phyloP scores from a whole-genome alignment of 768 basidiomycete species.

The Pleurotus tuber-regium region DNA sequence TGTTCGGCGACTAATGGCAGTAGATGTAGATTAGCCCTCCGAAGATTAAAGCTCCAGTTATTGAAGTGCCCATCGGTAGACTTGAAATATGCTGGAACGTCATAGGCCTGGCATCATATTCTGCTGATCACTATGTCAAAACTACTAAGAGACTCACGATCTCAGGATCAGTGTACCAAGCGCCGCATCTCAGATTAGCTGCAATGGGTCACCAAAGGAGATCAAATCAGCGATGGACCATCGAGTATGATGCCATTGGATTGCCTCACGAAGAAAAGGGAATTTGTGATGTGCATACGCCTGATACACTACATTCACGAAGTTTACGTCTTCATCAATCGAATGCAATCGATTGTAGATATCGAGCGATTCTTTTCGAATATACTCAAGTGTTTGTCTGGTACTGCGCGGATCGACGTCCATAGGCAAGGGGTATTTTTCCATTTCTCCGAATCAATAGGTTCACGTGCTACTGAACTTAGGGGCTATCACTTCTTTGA shows the following conservation, averaged over 20 bases:
- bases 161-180: constrained; percentile 84
- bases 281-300: constrained; percentile 39
- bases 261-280: constrained; percentile 50
- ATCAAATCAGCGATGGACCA: neutral
- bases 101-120: constrained; percentile 23
- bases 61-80: constrained; percentile 86
- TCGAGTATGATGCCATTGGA: neutral
- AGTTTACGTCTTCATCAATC: constrained; percentile 71
- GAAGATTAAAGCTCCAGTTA: constrained; percentile 83
- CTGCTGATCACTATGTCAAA: constrained; percentile 8
- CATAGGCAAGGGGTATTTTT: too few relatives aligned
- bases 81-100: constrained; percentile 78
- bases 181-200: constrained; percentile 94
- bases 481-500: neutral
- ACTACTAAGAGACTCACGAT: constrained; percentile 38
- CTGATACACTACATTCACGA: constrained; percentile 55
- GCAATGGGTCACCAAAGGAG: constrained; percentile 2
- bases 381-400: constrained; percentile 38
- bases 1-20: constrained; percentile 52
- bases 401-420: too few relatives aligned
- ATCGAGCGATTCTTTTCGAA: constrained; percentile 71
- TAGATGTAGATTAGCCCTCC: constrained; percentile 82
- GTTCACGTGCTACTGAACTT: too few relatives aligned
- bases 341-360: constrained; percentile 88
- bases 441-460: too few relatives aligned